phyloP scores from a whole-genome alignment of 768 basidiomycete genomes.

The Amanita fuliginea region DNA sequence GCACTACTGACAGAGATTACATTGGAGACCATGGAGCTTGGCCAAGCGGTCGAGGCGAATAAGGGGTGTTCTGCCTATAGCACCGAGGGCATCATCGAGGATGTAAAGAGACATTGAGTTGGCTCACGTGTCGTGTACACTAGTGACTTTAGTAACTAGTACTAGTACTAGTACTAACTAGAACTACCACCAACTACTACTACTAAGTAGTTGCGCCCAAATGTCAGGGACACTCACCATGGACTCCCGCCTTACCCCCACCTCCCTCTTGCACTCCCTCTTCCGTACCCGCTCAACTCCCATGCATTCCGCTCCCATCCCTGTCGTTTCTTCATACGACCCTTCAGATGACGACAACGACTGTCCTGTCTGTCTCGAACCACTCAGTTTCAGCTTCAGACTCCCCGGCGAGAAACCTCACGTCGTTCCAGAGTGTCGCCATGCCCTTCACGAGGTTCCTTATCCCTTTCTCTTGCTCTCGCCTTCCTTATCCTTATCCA shows the following conservation, averaged over 20 bases:
- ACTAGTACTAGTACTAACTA: too few relatives aligned
- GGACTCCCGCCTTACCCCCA: slow-evolving; percentile 32
- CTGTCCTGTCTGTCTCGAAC: slow-evolving; percentile 96
- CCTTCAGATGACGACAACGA: slow-evolving; percentile 70
- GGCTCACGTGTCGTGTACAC: too few relatives aligned
- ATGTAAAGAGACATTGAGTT: slow-evolving; percentile 32
- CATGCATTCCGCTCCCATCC: slow-evolving; percentile 52
- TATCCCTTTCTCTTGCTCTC: slow-evolving; percentile 1
- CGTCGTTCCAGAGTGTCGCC: slow-evolving; percentile 94
- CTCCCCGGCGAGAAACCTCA: slow-evolving; percentile 96
- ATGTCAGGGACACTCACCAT: slow-evolving; percentile 19
- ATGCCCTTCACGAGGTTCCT: slow-evolving; percentile 85
- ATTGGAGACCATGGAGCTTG: slow-evolving; percentile 61
- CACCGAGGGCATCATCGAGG: slow-evolving; percentile 70
- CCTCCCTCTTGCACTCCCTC: slow-evolving; percentile 40
- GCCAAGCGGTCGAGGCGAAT: slow-evolving; percentile 79
- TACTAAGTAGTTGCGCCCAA: too few relatives aligned
- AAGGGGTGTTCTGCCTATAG: slow-evolving; percentile 87
- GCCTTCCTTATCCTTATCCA: too few relatives aligned
- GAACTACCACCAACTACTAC: too few relatives aligned
- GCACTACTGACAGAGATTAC: slow-evolving; percentile 65
- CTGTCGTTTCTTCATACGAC: slow-evolving; percentile 61
- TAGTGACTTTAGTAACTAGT: too few relatives aligned
- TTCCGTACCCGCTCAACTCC: slow-evolving; percentile 28
- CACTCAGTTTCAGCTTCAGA: slow-evolving; percentile 85